A percentile compares a stretch with the other conserved stretches of the same genome.
Conservation (phyloP, 345 rosid genomes). For the Eucalyptus lansdowneana region DNA sequence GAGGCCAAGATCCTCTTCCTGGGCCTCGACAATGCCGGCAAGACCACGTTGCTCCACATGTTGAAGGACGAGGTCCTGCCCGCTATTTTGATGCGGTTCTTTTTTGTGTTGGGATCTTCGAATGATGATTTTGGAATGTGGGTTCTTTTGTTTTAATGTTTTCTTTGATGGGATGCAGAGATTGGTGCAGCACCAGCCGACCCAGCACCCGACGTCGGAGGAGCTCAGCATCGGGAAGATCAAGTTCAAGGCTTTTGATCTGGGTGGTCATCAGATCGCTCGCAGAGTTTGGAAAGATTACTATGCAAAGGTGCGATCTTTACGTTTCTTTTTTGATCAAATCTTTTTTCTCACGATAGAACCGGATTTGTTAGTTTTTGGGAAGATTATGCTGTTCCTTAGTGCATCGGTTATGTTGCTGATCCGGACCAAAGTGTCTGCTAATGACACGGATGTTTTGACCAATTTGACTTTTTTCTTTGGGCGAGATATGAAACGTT, state of each 20-base stretch:
- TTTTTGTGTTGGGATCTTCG: neutral
- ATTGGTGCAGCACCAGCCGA: constrained; percentile 69
- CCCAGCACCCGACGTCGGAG: constrained; percentile 74
- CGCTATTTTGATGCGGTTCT: neutral
- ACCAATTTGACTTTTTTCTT: neutral
- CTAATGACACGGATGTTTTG: neutral
- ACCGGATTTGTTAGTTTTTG: neutral
- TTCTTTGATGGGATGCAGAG: constrained; percentile 22
- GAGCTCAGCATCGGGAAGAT: constrained; percentile 70
- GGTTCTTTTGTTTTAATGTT: neutral
- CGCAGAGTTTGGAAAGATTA: constrained; percentile 82
- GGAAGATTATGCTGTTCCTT: neutral
- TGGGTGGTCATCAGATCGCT: constrained; percentile 80
- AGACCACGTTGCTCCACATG: constrained; percentile 93
- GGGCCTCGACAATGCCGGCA: constrained; percentile 94
- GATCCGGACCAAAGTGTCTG: neutral
- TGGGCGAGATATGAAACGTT: neutral
- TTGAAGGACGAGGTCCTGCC: constrained; percentile 1
- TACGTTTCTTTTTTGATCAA: neutral
- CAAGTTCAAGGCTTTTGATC: constrained; percentile 79
- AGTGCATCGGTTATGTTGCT: neutral
- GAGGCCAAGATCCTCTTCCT: constrained; percentile 89
- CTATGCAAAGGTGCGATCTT: constrained; percentile 44
- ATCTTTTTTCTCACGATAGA: neutral
- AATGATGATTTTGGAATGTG: neutral